Evolutionary conservation across 2,329 filamentous ascomycete species (phyloP), one percentile per base, ranked within the genome.

Genomic region (Coccinonectria pachysandricola): DNA sequence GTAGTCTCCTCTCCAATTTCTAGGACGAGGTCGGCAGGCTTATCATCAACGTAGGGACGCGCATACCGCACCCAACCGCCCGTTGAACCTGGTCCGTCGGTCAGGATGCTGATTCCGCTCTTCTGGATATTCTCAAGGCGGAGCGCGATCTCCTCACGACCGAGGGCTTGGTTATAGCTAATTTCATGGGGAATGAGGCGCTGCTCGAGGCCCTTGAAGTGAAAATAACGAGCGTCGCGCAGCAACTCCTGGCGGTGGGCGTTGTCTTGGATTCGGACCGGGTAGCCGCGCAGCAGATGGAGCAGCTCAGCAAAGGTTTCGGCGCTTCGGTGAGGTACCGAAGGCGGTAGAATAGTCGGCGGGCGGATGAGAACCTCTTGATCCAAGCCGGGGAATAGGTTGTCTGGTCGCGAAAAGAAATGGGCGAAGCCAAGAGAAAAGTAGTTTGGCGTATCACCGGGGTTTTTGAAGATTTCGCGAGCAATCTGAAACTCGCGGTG

Each of bases 401-500:
- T 79, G 9, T 72, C 66, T 0, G 82, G 82, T 3, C 74, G 75
- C 10, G 77, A 78, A 60, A 94, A 93, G 65, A 93, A 92, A 43
- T 84, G 72, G 19, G 77, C 79, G 48, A 93, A 94, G 32, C 87
- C 87, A 4, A 95, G 70, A 1, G 85, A 80, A 63, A 96, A 96
- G 65, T 86, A 96, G 54, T 96, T 96, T 8, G 87, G 87, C n/a
- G 75, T 78, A 57, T 96, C 87, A 14, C 87, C 88, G 1, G 86
- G 84, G 18, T 73, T 71, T 15, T 72, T 79, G 54, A 96, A 93
- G 35, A 93, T 66, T 43, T 93, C 83, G 36, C 86, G 80, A 2
- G 87, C 82, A 39, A 96, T 87, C 50, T 86, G 80, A 56, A 96
- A 96, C 44, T 91, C 76, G 31, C 71, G 74, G 41, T 83, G 75